Percentiles rank a stretch among this genome's conserved stretches.
Evolutionary conservation across 306 rosid genomes (phyloP).

Genomic region (Senna tora): DNA sequence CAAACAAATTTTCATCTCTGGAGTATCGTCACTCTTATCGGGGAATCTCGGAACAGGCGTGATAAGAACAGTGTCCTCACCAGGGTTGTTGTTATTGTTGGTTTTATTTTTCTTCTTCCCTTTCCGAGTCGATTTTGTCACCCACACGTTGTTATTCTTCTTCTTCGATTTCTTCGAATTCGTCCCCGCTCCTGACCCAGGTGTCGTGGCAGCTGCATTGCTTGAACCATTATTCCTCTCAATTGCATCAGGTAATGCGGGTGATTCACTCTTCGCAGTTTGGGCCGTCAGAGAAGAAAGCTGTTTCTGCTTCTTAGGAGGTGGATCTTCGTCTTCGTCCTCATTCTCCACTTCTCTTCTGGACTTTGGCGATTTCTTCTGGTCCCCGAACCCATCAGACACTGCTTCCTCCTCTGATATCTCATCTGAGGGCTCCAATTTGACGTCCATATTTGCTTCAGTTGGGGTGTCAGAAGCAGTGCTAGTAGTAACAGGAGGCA

Average conservation of each 20-base stretch:
- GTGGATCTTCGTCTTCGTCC: slow-evolving; percentile 76
- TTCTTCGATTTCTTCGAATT: slow-evolving; percentile 84
- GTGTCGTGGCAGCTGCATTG: slow-evolving; percentile 9
- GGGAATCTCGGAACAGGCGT: slow-evolving; percentile 87
- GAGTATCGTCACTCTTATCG: slow-evolving; percentile 79
- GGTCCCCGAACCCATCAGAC: slow-evolving; percentile 50
- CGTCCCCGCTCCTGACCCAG: slow-evolving; percentile 39
- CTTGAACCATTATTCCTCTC: slow-evolving; percentile 36
- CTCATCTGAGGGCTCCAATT: slow-evolving; percentile 71
- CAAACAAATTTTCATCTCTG: slow-evolving; percentile 72
- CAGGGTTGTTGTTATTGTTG: slow-evolving; percentile 52
- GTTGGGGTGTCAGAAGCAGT: slow-evolving; percentile 50
- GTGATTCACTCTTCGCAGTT: slow-evolving; percentile 43
- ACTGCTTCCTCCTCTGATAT: slow-evolving; percentile 61
- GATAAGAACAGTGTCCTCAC: slow-evolving; percentile 77
- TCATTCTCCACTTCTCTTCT: slow-evolving; percentile 46
- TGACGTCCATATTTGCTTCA: slow-evolving; percentile 51
- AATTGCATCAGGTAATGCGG: slow-evolving; percentile 33
- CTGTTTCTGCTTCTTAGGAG: slow-evolving; percentile 82
- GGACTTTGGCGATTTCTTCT: slow-evolving; percentile 56
- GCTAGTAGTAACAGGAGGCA: slow-evolving; percentile 38
- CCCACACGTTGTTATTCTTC: slow-evolving; percentile 91
- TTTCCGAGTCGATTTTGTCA: slow-evolving; percentile 80
- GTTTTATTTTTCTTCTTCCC: slow-evolving; percentile 85
- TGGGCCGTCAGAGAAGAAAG: slow-evolving; percentile 65